These are phyloP conservation scores for Globisporangium emineosum DNA, from an alignment of 352 stramenopile species.

Conservation along the genomic window DNA sequence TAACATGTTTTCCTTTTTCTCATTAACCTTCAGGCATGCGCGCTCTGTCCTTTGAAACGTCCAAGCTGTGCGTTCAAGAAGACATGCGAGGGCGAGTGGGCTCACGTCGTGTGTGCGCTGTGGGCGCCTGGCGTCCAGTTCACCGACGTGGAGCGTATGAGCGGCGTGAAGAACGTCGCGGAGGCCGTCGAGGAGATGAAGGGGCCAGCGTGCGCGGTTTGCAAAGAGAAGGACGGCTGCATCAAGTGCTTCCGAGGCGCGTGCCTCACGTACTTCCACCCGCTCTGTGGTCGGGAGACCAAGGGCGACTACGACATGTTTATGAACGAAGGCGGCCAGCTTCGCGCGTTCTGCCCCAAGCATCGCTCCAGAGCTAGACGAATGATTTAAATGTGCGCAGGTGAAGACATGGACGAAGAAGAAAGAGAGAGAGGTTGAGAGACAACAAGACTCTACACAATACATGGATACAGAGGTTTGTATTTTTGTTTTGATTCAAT, in stretches of 20 bases:
- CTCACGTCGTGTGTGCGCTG: constrained; percentile 84
- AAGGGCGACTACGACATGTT: constrained; percentile 85
- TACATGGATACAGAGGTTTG: constrained; percentile 15
- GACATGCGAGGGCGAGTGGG: constrained; percentile 73
- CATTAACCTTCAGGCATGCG: constrained; percentile 43
- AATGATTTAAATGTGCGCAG: constrained; percentile 14
- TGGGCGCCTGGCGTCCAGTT: constrained; percentile 87
- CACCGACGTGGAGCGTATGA: constrained; percentile 81
- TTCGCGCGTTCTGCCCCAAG: constrained; percentile 79
- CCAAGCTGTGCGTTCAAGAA: constrained; percentile 80
- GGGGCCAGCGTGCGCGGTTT: constrained; percentile 54
- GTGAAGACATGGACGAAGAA: not conserved
- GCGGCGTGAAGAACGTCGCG: constrained; percentile 69
- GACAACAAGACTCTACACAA: not conserved
- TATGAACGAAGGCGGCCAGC: constrained; percentile 85
- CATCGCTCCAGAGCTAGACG: constrained; percentile 55
- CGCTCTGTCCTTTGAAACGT: constrained; percentile 73
- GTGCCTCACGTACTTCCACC: constrained; percentile 76
- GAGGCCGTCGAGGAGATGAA: constrained; percentile 69
- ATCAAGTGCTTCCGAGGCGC: constrained; percentile 81
- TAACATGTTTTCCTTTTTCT: constrained; percentile 1
- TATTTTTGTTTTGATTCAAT: constrained; percentile 9
- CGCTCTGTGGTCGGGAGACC: constrained; percentile 79
- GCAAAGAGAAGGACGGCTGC: constrained; percentile 63
- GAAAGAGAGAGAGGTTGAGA: not conserved